Base-by-base conservation (phyloP, 1,284 basidiomycete genomes). In the Puccinia coronata region DNA sequence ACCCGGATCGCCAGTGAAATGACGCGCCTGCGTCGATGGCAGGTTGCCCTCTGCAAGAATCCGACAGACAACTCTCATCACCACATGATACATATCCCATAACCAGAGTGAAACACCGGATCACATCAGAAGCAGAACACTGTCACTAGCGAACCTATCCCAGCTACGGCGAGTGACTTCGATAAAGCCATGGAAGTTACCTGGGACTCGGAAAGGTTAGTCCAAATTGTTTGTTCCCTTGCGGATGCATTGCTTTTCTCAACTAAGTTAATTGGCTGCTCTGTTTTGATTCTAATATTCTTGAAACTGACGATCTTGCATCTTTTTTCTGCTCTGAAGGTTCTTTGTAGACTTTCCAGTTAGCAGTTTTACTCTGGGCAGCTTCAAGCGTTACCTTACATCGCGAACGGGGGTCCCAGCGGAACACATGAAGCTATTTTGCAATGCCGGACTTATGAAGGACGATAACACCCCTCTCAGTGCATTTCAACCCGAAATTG, bases 361-460 rank as follows among this genome's bases (percentile, higher is more conserved):
- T 12, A 55, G 65, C 31, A 72, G 69, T 36, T 57, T 80, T 36
- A 80, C 78, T 0, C 57, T 80, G 1, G 78, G 78, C 2, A 59
- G 69, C 28, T 55, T 80, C 51, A 80, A 80, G 25, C 53, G 69
- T 31, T 71, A 72, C 39, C 51, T 80, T 12, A 28, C 78, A 47
- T 63, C 67, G 39, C 43, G 53, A 59, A 80, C 78, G 16, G 78
- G 78, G 34, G 69, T 80, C 1, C 39, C 36, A 57, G 51, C 78
- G 28, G 36, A 72, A 3, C 53, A 71, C 11, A 80, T 80, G 78
- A 80, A 63, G 39, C 69, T 80, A 16, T 80, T 71, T 41, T 31
- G n/a, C 20, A 80, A 72, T 72, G 78, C 63, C n/a, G 78, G 78
- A 9, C 67, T 80, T 5, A 80, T 80, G 78, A 71, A 63, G 57